These are phyloP conservation scores for Lasiodiplodia theobromae DNA, from an alignment of 2,329 filamentous ascomycete species.

Conservation along the genomic window DNA sequence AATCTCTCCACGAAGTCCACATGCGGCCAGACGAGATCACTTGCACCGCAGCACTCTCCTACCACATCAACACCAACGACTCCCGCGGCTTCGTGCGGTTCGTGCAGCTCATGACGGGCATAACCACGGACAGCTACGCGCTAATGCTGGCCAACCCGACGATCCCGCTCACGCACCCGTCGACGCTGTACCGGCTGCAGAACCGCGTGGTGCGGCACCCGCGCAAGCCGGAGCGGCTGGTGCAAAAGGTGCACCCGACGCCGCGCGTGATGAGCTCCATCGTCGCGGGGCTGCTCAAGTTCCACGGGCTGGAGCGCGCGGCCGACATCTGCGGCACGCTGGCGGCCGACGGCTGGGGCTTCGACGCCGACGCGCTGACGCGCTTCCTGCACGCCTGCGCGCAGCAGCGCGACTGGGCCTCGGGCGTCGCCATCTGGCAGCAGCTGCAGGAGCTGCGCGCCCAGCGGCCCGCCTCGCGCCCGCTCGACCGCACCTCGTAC, in stretches of 20 bases:
- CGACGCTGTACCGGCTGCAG: background rate
- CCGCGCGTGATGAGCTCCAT: conserved; percentile 53
- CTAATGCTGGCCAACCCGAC: conserved; percentile 50
- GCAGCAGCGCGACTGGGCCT: conserved; percentile 45
- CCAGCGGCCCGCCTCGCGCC: background rate
- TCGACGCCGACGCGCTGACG: conserved; percentile 49
- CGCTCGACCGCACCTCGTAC: conserved; percentile 19
- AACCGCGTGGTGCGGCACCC: conserved; percentile 23
- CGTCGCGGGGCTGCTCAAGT: conserved; percentile 52
- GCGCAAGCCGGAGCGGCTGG: conserved; percentile 41
- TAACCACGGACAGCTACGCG: conserved; percentile 37
- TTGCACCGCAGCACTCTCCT: conserved; percentile 48
- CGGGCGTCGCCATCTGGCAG: conserved; percentile 50
- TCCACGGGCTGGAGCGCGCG: conserved; percentile 54
- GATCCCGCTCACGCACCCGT: conserved; percentile 38
- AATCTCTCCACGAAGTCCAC: conserved; percentile 44
- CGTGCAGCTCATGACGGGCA: conserved; percentile 52
- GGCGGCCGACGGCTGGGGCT: conserved; percentile 54
- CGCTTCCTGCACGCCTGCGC: conserved; percentile 52
- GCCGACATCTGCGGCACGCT: conserved; percentile 52
- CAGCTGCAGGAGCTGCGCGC: conserved; percentile 46
- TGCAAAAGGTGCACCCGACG: conserved; percentile 54
- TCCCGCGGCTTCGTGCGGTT: conserved; percentile 47
- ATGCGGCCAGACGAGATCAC: conserved; percentile 57
- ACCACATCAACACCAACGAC: conserved; percentile 46